phyloP scores from a whole-genome alignment of 169 alveolate genomes.

The Eimeria brunetti region DNA sequence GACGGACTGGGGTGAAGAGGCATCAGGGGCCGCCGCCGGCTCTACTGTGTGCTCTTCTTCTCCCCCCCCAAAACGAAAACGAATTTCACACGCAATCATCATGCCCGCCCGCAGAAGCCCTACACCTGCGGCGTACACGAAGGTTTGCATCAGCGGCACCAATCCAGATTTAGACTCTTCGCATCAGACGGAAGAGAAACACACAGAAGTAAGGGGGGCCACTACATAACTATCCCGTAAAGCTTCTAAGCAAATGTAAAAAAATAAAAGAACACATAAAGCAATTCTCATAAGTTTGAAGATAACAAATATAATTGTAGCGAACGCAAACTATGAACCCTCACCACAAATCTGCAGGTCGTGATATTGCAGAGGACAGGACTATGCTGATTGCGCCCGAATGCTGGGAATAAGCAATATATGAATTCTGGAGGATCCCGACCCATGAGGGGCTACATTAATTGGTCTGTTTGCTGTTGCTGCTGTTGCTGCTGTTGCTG shows the following conservation, averaged over 20 bases:
- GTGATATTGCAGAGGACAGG: neutral
- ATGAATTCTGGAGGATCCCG: neutral
- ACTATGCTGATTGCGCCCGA: neutral
- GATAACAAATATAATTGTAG: neutral
- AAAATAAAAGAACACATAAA: no score
- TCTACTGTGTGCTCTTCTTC: neutral
- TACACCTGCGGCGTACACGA: neutral
- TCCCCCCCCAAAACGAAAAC: slow-evolving; percentile 52
- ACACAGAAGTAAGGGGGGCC: neutral
- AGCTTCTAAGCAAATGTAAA: no score
- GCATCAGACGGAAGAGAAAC: neutral
- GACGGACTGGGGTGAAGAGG: slow-evolving; percentile 12
- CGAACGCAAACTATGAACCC: neutral
- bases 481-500: neutral
- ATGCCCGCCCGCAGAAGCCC: slow-evolving; percentile 14
- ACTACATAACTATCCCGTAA: neutral
- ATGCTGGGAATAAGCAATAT: neutral
- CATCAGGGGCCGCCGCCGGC: slow-evolving; percentile 8
- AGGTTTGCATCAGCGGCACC: neutral
- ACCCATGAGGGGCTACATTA: neutral
- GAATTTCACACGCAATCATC: neutral
- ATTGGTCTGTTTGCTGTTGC: no score
- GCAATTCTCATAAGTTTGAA: neutral
- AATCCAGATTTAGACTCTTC: neutral
- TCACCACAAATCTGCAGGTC: neutral